Base-by-base conservation (phyloP, 2,329 filamentous ascomycete genomes). In the Aschersonia sp. region DNA sequence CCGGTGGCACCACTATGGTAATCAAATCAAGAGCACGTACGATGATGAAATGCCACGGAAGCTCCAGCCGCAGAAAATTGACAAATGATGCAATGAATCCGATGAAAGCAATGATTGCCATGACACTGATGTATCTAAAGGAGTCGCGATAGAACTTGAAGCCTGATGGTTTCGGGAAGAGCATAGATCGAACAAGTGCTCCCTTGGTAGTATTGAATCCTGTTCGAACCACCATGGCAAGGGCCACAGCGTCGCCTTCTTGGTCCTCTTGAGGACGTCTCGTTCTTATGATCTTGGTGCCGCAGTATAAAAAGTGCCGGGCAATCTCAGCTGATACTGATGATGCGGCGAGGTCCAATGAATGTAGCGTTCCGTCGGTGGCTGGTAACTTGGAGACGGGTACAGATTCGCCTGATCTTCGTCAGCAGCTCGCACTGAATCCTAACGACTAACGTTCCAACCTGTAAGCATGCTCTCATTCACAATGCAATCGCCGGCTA, bases 121-220 rank as follows among this genome's bases (percentile, higher is more conserved):
- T 98, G 50, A 98, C 92, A 4, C 86, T 88, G 50, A 98, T 97
- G 62, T 98, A 98, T 29, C 89, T 81, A 67, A 98, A 98, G 0
- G 90, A 95, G 63, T 98, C 92, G 41, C 87, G 80, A 63, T 98
- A 98, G 62, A 98, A 98, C 58, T 94, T 97, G 76, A 98, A 98
- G 0, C 90, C 90, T 1, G 90, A 95, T 1, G 92, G 92, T 59
- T 98, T 98, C 0, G 92, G 94, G 60, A 98, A 98, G 39, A 98
- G 76, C 90, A 98, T 98, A 1, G 92, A 97, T 30, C 92, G 84
- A 50, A 98, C 88, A 14, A 98, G 70, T 8, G 92, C 87, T 30
- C 92, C 92, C 62, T 98, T 98, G 2, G 92, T 98, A 0, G 92
- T 98, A 62, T 94, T 94, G 66, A 98, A 98, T 2, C 92, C 92